Evolutionary conservation across 2,329 filamentous ascomycete species (phyloP), one percentile per base, ranked within the genome.

Genomic region (Arthroderma uncinatum): DNA sequence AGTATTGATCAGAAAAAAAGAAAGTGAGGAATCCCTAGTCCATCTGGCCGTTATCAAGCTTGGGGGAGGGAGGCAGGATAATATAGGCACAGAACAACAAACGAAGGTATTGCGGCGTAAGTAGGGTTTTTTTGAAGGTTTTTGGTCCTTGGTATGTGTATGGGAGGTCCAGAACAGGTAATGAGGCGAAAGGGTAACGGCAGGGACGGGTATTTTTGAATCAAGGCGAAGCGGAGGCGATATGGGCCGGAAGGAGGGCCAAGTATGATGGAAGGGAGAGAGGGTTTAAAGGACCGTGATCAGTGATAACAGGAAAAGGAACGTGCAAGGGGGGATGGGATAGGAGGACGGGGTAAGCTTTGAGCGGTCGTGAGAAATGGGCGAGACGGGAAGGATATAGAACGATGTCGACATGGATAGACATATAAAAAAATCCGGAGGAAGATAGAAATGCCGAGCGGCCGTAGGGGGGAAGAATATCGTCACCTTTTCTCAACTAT

Each of bases 331-430:
- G 44, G 44, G 28, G 25, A 48, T 7, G 16, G 10, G 21, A 48
- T 48, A n/a, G n/a, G n/a, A n/a, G n/a, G n/a, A n/a, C n/a, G 44
- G 21, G 19, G 21, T 28, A 25, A 48, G 23, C 12, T 48, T 39
- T 12, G 33, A 12, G 33, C 8, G 10, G 36, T 12, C 7, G 36
- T 39, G 36, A 10, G 10, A 12, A 30, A 48, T 34, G 44, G 44
- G 44, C 44, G 44, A 48, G 44, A 48, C 44, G 44, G 44, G 44
- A 48, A 48, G 44, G 44, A 48, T 48, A 48, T 48, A 48, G 44
- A 48, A 28, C 21, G 28, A 48, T 30, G 44, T 48, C 44, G 44
- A 48, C 44, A 48, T 48, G 44, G 44, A 48, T 48, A 48, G 44
- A 21, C 28, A 48, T 21, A 48, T 48, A 48, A 28, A 48, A n/a